Conservation (phyloP, 164 flowering plant species). For the Aristolochia californica region DNA sequence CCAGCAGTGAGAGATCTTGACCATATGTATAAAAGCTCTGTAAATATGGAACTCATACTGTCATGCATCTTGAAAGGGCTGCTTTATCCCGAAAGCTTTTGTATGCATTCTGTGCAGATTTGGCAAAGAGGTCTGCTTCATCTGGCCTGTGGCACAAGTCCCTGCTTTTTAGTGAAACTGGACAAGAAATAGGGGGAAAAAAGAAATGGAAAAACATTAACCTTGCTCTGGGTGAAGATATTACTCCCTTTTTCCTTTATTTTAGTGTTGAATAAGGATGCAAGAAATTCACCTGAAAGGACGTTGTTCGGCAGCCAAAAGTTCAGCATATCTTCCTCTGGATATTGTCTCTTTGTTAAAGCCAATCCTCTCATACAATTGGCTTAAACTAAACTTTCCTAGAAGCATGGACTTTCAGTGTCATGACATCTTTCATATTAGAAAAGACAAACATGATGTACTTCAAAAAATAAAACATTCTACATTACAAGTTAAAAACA, state of each 20-base stretch:
- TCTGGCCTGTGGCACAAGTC: conserved; percentile 46
- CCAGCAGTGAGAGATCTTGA: no score
- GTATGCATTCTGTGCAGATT: conserved; percentile 71
- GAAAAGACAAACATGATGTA: no score
- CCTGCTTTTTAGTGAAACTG: neutral
- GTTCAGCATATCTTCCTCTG: conserved; percentile 87
- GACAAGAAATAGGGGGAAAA: neutral
- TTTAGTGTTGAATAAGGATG: no score
- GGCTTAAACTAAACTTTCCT: conserved; percentile 72
- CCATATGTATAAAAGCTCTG: neutral
- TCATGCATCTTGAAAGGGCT: conserved; percentile 91
- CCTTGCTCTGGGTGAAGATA: no score
- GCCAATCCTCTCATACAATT: conserved; percentile 78
- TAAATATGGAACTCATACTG: conserved; percentile 29
- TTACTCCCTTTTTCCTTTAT: no score
- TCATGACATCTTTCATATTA: neutral
- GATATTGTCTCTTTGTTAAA: conserved; percentile 91
- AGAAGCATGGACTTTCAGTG: conserved; percentile 8
- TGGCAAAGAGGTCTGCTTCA: conserved; percentile 86
- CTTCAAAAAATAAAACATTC: no score
- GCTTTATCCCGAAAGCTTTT: conserved; percentile 80
- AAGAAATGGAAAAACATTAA: no score
- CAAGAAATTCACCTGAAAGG: conserved; percentile 50
- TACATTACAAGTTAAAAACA: no score
- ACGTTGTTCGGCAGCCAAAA: conserved; percentile 71